A percentile compares a stretch with the other conserved stretches of the same genome.
Evolutionary conservation across 768 basidiomycete species (phyloP).

Genomic region (Rickenella mellea): DNA sequence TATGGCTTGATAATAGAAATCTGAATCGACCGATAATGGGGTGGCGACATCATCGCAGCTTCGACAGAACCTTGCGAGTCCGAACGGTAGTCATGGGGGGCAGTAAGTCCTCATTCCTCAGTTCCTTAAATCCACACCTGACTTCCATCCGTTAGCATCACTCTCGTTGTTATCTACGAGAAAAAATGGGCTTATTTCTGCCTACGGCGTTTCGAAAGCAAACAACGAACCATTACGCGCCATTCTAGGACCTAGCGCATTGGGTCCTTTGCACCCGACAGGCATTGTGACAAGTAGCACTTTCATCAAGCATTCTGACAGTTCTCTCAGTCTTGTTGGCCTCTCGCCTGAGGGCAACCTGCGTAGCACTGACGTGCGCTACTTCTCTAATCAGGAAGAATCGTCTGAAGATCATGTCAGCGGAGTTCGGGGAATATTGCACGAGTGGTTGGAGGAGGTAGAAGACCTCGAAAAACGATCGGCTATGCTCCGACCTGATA

Average conservation of each 20-base stretch:
- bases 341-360: no score
- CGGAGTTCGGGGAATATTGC: no score
- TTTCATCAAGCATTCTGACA: no score
- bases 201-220: conserved; percentile 51
- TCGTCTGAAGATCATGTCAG: no score
- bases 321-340: no score
- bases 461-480: conserved; percentile 23
- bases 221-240: no score
- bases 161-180: conserved; percentile 52
- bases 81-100: conserved; percentile 26
- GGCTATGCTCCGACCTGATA: conserved; percentile 20
- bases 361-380: no score
- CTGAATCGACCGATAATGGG: conserved; percentile 48
- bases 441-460: conserved; percentile 33
- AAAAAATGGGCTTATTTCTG: conserved; percentile 45
- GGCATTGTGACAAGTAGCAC: no score
- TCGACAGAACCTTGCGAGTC: conserved; percentile 46
- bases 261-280: no score
- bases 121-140: neutral
- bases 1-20: conserved; percentile 65
- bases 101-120: conserved; percentile 16
- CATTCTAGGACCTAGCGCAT: no score
- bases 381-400: no score
- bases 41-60: conserved; percentile 49
- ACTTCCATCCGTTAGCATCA: conserved; percentile 25